These are phyloP conservation scores for Moniliophthora roreri DNA, from an alignment of 1,284 basidiomycete genomes.

Conservation along the genomic window DNA sequence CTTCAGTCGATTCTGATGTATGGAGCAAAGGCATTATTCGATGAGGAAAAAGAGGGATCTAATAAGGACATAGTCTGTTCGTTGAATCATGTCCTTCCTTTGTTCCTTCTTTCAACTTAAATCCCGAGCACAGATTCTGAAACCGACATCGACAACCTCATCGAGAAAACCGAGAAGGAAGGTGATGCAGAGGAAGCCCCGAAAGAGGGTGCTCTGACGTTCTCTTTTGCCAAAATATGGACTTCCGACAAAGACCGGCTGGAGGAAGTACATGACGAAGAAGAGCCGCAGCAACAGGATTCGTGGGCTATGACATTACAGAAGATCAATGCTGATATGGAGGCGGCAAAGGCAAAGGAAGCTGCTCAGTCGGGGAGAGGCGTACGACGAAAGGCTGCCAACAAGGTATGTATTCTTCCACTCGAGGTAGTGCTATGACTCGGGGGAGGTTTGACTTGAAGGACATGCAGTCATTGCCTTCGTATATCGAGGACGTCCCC, in stretches of 20 bases:
- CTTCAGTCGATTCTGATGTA: constrained; percentile 81
- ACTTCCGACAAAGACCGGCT: constrained; percentile 70
- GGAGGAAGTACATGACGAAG: constrained; percentile 60
- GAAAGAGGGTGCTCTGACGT: constrained; percentile 51
- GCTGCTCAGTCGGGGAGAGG: constrained; percentile 59
- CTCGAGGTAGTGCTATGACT: constrained; percentile 1
- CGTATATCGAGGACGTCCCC: constrained; percentile 29
- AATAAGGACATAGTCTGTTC: constrained; percentile 69
- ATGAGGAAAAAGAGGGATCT: constrained; percentile 56
- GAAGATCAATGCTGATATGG: constrained; percentile 50
- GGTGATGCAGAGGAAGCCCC: constrained; percentile 50
- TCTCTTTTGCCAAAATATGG: constrained; percentile 89
- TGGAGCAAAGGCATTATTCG: constrained; percentile 80
- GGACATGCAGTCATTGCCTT: constrained; percentile 16
- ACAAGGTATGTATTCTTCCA: constrained; percentile 45
- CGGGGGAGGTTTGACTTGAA: neutral
- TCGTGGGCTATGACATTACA: constrained; percentile 78
- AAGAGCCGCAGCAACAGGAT: constrained; percentile 51
- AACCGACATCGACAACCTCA: constrained; percentile 77
- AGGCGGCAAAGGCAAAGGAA: constrained; percentile 35
- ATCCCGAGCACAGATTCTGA: constrained; percentile 63
- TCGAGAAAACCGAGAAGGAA: constrained; percentile 80
- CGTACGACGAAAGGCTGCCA: constrained; percentile 66
- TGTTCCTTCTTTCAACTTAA: constrained; percentile 7
- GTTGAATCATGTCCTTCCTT: constrained; percentile 29